Base-by-base conservation (phyloP, 139 green algal genomes). In the Pycnococcus provasolii region DNA sequence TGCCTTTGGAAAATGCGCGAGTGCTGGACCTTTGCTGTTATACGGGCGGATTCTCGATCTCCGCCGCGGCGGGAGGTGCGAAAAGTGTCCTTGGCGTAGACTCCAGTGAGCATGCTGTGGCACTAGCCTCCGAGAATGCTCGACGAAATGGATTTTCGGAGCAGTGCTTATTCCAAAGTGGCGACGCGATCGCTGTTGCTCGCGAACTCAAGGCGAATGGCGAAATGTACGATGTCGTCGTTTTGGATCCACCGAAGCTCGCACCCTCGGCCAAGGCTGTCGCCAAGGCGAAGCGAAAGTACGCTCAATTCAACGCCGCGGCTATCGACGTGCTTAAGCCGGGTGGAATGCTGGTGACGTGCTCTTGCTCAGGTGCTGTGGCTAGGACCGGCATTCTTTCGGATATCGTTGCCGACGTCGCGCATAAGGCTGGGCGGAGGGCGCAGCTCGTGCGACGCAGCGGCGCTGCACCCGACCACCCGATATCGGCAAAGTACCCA, bases 161-260 rank as follows among this genome's bases (percentile, higher is more conserved):
- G 26, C 26, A 26, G 26, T 26, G 26, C 26, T 26, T 26, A 26
- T 26, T 26, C 26, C 26, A 26, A 26, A 26, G 26, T 26, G 26
- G 26, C 26, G 26, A 26, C 26, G 71, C 71, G 7, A 41, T 11
- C 8, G 11, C n/a, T 44, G 73, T 94, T 83, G 73, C 86, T 97
- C 79, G 58, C 76, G 64, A 64, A 79, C 72, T 15, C 4, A 78
- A 26, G 64, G 70, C 42, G 45, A 75, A 54, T 59, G 70, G 37
- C 50, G 57, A 50, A 45, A 72, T 39, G 48, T 96, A 75, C 67
- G 89, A 96, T 79, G 51, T 96, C 1, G 81, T 97, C n/a, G 73
- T 96, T 0, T 74, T 96, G 51, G 91, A 97, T 70, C 91, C 91
- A 1, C 91, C 91, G 44, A 97, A 97, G 75, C 82, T 97, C 55